These are phyloP conservation scores for Durotheca rogersii DNA, from an alignment of 495 filamentous ascomycete species.

Conservation along the genomic window DNA sequence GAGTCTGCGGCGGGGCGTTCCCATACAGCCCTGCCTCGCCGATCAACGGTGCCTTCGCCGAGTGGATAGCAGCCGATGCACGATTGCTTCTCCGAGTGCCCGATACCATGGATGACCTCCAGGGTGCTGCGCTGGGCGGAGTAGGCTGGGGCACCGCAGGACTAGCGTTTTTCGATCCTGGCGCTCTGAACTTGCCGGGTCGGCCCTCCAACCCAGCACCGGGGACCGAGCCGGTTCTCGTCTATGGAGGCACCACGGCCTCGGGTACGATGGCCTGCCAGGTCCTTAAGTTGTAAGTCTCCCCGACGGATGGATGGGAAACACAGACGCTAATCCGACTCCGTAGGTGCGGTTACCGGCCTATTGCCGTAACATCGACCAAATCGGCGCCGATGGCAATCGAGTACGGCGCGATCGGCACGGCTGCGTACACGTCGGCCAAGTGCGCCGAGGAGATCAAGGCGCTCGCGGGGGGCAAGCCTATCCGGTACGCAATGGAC, in stretches of 20 bases:
- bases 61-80: not conserved
- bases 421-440: too few relatives aligned
- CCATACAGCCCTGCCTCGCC: not conserved
- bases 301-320: too few relatives aligned
- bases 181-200: conserved; percentile 2
- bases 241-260: conserved; percentile 48
- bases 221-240: conserved; percentile 29
- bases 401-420: too few relatives aligned
- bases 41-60: too few relatives aligned
- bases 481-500: too few relatives aligned
- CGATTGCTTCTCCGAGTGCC: conserved; percentile 13
- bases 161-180: conserved; percentile 7
- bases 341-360: too few relatives aligned
- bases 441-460: too few relatives aligned
- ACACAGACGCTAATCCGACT: too few relatives aligned
- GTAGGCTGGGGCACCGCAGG: conserved; percentile 12
- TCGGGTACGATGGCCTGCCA: conserved; percentile 49
- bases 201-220: not conserved
- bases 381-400: too few relatives aligned
- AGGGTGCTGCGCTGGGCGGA: conserved; percentile 12
- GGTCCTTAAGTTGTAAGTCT: conserved; percentile 41
- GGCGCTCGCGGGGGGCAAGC: too few relatives aligned
- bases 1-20: not conserved
- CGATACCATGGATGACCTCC: conserved; percentile 3
- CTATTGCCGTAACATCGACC: too few relatives aligned